Evolutionary conservation across 2,329 filamentous ascomycete species (phyloP), one percentile per base, ranked within the genome.

Genomic region (Aspergillus ustus): DNA sequence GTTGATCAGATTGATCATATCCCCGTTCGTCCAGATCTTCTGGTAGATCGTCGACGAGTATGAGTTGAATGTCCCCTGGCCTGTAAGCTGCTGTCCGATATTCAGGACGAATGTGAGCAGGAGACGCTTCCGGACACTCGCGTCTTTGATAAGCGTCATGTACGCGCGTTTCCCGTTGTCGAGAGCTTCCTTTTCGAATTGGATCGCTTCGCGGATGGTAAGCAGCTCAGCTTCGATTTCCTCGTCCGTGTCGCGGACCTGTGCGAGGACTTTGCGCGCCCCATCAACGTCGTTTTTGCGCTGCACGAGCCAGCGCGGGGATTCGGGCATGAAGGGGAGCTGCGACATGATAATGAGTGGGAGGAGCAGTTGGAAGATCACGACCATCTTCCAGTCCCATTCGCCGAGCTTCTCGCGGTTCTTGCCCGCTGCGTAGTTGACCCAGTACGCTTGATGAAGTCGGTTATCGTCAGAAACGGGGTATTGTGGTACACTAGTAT

Each of bases 41-140:
- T 89, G 85, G 80, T 91, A 91, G 69, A 91, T 89, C 66, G 85
- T 84, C 15, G 88, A 89, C 17, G 85, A 89, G 81, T 91, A 91
- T 4, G 84, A 84, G 81, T 91, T 91, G 65, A 91, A 82, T 0
- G 88, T 89, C 63, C 89, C 89, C 75, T 91, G 89, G n/a, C 89
- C 89, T 3, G 88, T 89, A 45, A 91, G 82, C 74, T 91, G 89
- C 74, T 91, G 89, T 46, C 89, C 89, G 51, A 87, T 82, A 72
- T 91, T 91, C 75, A 91, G 76, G 53, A 89, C 76, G 65, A 89
- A 84, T 22, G 87, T 87, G 28, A 91, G 82, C 48, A 82, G 77
- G 65, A 91, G 82, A 57, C 89, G 85, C 80, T 87, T 89, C 67
- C 89, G 84, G 51, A 91, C 78, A 15, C 87, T 89, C 43, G 82